Evolutionary conservation across 345 rosid species (phyloP), one percentile per base, ranked within the genome.

Genomic region (Turnera subulata): DNA sequence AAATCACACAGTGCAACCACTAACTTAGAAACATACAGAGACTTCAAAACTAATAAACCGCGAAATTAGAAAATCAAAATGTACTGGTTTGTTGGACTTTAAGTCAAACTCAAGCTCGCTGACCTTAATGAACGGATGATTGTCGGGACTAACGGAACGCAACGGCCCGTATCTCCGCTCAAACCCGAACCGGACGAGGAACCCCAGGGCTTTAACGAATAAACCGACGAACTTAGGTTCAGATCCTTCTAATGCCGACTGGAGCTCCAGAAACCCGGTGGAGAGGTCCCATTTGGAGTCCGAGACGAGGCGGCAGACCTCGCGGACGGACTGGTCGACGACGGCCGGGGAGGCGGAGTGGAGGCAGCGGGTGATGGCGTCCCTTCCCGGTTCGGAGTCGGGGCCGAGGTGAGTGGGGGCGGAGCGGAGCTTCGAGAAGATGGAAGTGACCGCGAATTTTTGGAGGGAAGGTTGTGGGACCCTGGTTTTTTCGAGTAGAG

Each of bases 301-400:
- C 18, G 67, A 71, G 49, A 88, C 87, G 58, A 91, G 81, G 46
- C 85, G 83, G 72, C 96, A 91, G 42, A 88, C 73, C 80, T 91
- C 98, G 56, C 90, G 90, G 68, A 84, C 92, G 14, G 96, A 69
- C 61, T 91, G 96, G 72, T 91, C 98, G 62, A 81, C 90, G 35
- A 91, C 96, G 32, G 92, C 75, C 26, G 79, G 60, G 11, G 87
- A 84, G 5, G 72, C 11, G 40, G 95, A 85, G 47, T 52, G 72
- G 37, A 91, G 81, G 70, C 98, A 91, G 55, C 69, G 78, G 23
- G 92, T 44, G 63, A 91, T 77, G 33, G 87, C 88, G 35, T 85
- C 69, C 61, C 82, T 63, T 23, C 86, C 97, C 9, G 85, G 70
- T 9, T 59, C 84, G 10, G 95, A 84, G 11, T 84, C 88, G 39